Percentiles rank a stretch among this genome's conserved stretches.
Conservation (phyloP, 2,329 filamentous ascomycete species). For the Diaporthe sp. region DNA sequence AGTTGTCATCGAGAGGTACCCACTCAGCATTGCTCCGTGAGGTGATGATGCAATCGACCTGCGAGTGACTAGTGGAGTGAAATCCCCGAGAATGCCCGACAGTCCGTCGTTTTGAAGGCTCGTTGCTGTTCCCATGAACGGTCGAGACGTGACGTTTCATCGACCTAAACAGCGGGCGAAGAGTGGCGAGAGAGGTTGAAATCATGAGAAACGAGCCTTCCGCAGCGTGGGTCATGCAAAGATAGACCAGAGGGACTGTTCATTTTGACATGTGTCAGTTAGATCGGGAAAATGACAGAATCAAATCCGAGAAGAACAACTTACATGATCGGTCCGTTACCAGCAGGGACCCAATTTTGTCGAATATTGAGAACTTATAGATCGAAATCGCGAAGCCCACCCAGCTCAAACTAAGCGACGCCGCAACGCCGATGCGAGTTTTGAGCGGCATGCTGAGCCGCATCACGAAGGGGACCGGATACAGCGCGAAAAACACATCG, state of each 20-base stretch:
- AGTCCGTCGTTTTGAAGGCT: conserved; percentile 13
- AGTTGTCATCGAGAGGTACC: not conserved
- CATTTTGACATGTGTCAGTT: conserved; percentile 36
- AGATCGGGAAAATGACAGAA: conserved; percentile 45
- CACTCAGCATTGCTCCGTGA: conserved; percentile 16
- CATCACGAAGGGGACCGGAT: conserved; percentile 51
- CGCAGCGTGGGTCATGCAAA: conserved; percentile 48
- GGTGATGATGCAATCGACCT: conserved; percentile 26
- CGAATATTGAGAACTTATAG: conserved; percentile 48
- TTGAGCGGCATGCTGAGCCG: conserved; percentile 50
- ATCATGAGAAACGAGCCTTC: conserved; percentile 40
- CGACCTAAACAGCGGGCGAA: conserved; percentile 37
- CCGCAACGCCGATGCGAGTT: conserved; percentile 45
- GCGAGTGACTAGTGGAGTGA: conserved; percentile 16
- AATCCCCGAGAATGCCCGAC: conserved; percentile 1
- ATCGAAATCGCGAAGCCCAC: conserved; percentile 49
- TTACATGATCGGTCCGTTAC: conserved; percentile 49
- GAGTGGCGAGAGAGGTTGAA: conserved; percentile 39
- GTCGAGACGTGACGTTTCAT: conserved; percentile 31
- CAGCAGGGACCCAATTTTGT: conserved; percentile 45
- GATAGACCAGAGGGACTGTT: conserved; percentile 46
- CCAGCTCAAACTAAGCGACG: conserved; percentile 47
- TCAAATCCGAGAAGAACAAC: conserved; percentile 43
- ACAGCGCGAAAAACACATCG: conserved; percentile 51
- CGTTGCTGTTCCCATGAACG: conserved; percentile 3